Conservation (phyloP, 352 stramenopile genomes). For the Phytophthora lateralis region DNA sequence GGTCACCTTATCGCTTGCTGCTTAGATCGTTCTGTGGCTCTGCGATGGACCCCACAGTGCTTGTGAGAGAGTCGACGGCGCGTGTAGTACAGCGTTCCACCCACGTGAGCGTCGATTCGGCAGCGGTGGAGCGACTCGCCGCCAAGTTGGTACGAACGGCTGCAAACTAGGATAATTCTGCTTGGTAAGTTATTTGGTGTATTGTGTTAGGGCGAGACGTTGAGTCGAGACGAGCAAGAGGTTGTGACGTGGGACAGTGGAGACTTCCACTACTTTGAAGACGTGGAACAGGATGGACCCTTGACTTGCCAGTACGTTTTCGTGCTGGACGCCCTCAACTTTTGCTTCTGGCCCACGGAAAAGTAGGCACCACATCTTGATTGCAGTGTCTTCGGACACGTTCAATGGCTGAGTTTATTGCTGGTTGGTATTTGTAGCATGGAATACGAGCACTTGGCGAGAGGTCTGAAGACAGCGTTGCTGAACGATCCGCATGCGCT, state of each 20-base stretch:
- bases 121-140: constrained; percentile 38
- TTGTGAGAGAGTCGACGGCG: constrained; percentile 58
- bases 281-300: constrained; percentile 64
- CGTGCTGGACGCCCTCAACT: constrained; percentile 90
- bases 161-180: not conserved
- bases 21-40: not conserved
- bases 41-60: constrained; percentile 57
- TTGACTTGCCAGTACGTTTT: constrained; percentile 90
- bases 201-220: constrained; percentile 33
- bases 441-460: constrained; percentile 89
- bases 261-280: constrained; percentile 85
- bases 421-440: constrained; percentile 42
- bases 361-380: constrained; percentile 35
- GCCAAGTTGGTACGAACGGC: constrained; percentile 44
- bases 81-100: constrained; percentile 44
- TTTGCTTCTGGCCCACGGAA: constrained; percentile 90
- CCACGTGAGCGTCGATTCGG: constrained; percentile 48
- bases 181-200: constrained; percentile 5
- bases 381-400: no score
- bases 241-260: constrained; percentile 77
- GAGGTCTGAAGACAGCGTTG: constrained; percentile 75
- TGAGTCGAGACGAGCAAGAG: constrained; percentile 44
- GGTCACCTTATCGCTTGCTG: not conserved
- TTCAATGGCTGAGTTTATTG: no score
- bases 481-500: constrained; percentile 58